Conservation (phyloP, 768 basidiomycete genomes). For the Leucogyrophana mollusca region DNA sequence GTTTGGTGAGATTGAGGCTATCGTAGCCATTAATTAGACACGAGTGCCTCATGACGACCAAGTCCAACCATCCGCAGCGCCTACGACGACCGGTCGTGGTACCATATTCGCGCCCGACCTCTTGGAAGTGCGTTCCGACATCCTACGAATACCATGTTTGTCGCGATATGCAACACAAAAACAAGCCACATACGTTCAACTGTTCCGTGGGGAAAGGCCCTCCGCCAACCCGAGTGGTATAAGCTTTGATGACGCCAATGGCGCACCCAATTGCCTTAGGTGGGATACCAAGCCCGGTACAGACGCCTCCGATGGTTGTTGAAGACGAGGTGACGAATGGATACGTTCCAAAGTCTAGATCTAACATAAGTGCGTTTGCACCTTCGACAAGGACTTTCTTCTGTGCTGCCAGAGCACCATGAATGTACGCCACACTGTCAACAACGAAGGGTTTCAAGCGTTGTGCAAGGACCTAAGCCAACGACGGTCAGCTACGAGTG, state of each 20-base stretch:
- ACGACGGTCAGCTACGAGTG: background rate
- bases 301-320: constrained; percentile 92
- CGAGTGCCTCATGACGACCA: constrained; percentile 93
- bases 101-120: constrained; percentile 90
- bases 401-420: constrained; percentile 68
- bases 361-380: constrained; percentile 98
- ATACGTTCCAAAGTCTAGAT: constrained; percentile 97
- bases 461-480: constrained; percentile 69
- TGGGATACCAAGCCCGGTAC: constrained; percentile 96
- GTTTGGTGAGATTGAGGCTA: constrained; percentile 89
- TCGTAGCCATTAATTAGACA: constrained; percentile 96
- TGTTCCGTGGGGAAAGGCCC: constrained; percentile 98
- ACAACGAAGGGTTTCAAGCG: constrained; percentile 85
- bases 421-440: constrained; percentile 85
- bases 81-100: constrained; percentile 90
- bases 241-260: constrained; percentile 96
- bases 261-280: constrained; percentile 83
- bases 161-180: background rate
- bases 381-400: constrained; percentile 93
- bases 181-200: constrained; percentile 61
- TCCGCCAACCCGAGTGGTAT: constrained; percentile 97
- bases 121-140: constrained; percentile 84
- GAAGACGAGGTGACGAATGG: constrained; percentile 96
- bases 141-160: constrained; percentile 44
- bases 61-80: constrained; percentile 96